Conservation (phyloP, 768 basidiomycete species). For the Trametes sanguinea region DNA sequence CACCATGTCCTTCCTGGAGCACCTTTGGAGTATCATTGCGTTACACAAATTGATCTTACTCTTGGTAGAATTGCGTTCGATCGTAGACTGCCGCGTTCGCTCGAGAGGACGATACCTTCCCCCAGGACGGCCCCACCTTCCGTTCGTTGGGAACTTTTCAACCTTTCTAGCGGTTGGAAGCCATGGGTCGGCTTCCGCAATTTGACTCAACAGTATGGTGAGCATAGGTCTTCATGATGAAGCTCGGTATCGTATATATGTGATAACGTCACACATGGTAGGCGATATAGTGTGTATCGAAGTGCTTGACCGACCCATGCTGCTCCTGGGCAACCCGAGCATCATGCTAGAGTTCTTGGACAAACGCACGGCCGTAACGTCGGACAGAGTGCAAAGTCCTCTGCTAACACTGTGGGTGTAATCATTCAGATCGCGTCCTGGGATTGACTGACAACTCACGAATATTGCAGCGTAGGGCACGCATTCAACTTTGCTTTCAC, state of each 20-base stretch:
- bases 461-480: conserved; percentile 8
- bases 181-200: conserved; percentile 19
- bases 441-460: too few relatives aligned
- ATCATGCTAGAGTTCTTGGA: conserved; percentile 26
- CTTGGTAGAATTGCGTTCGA: background rate
- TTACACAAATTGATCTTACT: background rate
- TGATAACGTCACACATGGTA: background rate
- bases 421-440: too few relatives aligned
- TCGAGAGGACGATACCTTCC: conserved; percentile 15
- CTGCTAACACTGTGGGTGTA: conserved; percentile 12
- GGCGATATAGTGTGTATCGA: conserved; percentile 17
- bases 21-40: too few relatives aligned
- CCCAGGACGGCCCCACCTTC: conserved; percentile 23
- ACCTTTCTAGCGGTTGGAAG: conserved; percentile 6
- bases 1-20: too few relatives aligned
- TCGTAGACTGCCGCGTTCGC: background rate
- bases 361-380: conserved; percentile 23
- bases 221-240: background rate
- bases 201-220: conserved; percentile 15
- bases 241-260: too few relatives aligned
- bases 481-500: conserved; percentile 3
- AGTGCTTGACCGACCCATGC: conserved; percentile 12
- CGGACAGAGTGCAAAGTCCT: background rate
- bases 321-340: conserved; percentile 19
- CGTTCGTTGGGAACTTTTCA: conserved; percentile 19